Conservation (phyloP, 1,284 basidiomycete genomes). For the Pterulicium gracile region DNA sequence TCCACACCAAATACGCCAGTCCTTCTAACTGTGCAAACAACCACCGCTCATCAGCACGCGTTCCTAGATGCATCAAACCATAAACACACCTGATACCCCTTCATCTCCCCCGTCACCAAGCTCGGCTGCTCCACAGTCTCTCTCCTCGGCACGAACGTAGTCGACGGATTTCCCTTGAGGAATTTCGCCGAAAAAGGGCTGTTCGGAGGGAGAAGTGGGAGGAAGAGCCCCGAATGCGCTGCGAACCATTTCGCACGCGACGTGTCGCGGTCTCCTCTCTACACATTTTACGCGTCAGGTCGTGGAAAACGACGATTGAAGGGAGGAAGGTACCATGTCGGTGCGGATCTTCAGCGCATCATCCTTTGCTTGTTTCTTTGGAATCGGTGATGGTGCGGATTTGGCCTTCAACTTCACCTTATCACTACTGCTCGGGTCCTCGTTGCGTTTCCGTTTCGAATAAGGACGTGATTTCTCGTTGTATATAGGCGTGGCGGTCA, state of each 20-base stretch:
- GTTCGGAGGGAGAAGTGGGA: neutral
- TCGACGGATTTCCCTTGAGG: constrained; percentile 2
- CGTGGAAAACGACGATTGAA: constrained; percentile 21
- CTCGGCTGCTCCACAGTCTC: constrained; percentile 33
- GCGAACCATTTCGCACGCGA: neutral
- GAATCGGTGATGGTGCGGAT: too few species aligned
- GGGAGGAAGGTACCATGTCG: constrained; percentile 18
- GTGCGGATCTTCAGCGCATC: neutral
- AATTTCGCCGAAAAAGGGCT: constrained; percentile 9
- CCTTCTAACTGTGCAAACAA: constrained; percentile 30
- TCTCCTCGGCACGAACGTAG: constrained; percentile 24
- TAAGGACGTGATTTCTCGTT: too few species aligned
- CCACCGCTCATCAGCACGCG: constrained; percentile 2
- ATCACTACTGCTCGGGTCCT: too few species aligned
- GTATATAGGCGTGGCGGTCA: too few species aligned
- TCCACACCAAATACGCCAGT: constrained; percentile 39
- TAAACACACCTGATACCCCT: constrained; percentile 41
- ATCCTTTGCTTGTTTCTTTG: too few species aligned
- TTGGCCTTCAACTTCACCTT: too few species aligned
- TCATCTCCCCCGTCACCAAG: constrained; percentile 34
- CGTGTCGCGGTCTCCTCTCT: constrained; percentile 5
- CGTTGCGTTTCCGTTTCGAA: too few species aligned
- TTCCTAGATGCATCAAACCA: constrained; percentile 1
- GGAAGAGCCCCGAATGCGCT: neutral
- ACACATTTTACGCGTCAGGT: constrained; percentile 15